Evolutionary conservation across 2,329 filamentous ascomycete genomes (phyloP), one percentile per base, ranked within the genome.

Genomic region (Hypoxylon sp.): DNA sequence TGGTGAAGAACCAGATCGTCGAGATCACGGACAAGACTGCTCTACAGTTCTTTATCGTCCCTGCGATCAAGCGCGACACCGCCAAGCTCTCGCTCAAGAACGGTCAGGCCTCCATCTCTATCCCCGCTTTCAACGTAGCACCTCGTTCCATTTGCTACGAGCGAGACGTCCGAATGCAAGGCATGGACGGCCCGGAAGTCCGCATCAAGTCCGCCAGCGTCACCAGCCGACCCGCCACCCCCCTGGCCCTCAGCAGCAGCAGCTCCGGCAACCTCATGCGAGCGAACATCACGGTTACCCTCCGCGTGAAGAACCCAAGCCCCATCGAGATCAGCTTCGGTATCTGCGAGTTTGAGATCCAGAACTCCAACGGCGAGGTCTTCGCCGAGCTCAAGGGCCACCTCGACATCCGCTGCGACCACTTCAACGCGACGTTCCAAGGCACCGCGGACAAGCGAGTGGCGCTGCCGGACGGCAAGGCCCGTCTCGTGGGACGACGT

Each of bases 281-380:
- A 10, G 53, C 32, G 9, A 28, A 6, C n/a, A 4, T 73, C 34
- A 43, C 59, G 5, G 17, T 75, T 11, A 45, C 32, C 1, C 30
- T 77, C 14, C 55, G 50, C 36, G 59, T 75, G 5, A 6, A 9
- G 25, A 77, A 77, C 56, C 74, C 74, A 9, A 72, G 68, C 30
- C 73, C 74, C 1, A 53, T 77, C 6, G 72, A 76, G 60, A 65
- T 76, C 28, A 73, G 67, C 65, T 74, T 77, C 63, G 74, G 75
- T 17, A 60, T 46, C 3, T 76, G 73, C 66, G 63, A 30, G 3
- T 74, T 77, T 66, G 73, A 75, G 53, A 69, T 77, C 36, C 67
- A 53, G 21, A 66, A 67, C 46, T 61, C 28, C n/a, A 21, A 55
- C 1, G 62, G 65, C 46, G 51, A 56, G n/a, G 36, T 68, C 21